These are phyloP conservation scores for Gossypium trilobum DNA, from an alignment of 441 rosid genomes.

Conservation along the genomic window DNA sequence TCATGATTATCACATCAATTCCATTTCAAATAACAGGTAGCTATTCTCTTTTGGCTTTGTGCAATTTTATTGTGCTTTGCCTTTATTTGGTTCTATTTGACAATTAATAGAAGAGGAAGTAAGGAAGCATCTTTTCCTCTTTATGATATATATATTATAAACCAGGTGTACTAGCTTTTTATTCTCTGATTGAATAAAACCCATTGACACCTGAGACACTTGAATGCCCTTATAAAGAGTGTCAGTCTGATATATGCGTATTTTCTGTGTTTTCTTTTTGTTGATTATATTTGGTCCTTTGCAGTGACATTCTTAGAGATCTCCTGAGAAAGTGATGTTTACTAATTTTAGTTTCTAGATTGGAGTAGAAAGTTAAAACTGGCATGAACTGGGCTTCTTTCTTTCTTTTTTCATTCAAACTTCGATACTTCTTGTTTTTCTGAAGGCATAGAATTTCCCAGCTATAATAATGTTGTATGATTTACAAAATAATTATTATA, in stretches of 20 bases:
- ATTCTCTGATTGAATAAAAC: neutral
- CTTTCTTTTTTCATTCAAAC: neutral
- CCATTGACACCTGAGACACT: neutral
- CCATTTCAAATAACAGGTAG: slow-evolving; percentile 92
- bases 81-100: neutral
- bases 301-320: neutral
- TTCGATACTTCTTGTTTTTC: neutral
- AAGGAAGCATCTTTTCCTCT: neutral
- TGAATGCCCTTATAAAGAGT: neutral
- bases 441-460: neutral
- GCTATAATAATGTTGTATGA: neutral
- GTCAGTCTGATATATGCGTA: neutral
- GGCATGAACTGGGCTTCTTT: slow-evolving; percentile 1
- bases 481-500: neutral
- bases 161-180: neutral
- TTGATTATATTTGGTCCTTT: neutral
- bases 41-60: neutral
- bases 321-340: neutral
- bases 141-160: neutral
- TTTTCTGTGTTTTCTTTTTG: neutral
- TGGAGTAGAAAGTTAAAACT: neutral
- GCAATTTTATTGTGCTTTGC: neutral
- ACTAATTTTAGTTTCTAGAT: slow-evolving; percentile 4
- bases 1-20: slow-evolving; percentile 96
- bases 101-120: neutral